Conservation (phyloP, 495 filamentous ascomycete genomes). For the Daldinia grandis region DNA sequence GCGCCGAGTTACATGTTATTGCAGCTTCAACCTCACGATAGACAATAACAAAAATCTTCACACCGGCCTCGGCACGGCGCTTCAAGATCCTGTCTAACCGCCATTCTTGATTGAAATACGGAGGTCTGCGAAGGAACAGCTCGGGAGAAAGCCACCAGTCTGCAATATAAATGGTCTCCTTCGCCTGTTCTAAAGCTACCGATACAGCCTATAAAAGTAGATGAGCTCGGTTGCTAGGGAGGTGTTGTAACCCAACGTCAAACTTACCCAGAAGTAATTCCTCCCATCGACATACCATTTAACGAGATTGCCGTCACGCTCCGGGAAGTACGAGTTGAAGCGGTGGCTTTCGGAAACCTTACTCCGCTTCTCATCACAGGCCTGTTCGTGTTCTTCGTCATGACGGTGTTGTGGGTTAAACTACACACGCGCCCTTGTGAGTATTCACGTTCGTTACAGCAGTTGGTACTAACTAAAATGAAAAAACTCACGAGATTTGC, state of each 20-base stretch:
- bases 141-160: slow-evolving; percentile 99
- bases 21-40: slow-evolving; percentile 91
- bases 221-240: slow-evolving; percentile 1
- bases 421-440: slow-evolving; percentile 32
- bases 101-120: slow-evolving; percentile 83
- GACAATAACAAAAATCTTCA: slow-evolving; percentile 93
- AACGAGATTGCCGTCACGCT: slow-evolving; percentile 81
- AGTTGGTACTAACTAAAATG: not conserved
- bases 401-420: slow-evolving; percentile 93
- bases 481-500: slow-evolving; percentile 55
- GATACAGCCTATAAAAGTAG: slow-evolving; percentile 69
- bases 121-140: slow-evolving; percentile 86
- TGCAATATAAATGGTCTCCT: slow-evolving; percentile 92
- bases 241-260: not conserved
- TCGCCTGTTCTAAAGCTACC: slow-evolving; percentile 82
- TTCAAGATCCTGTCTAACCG: slow-evolving; percentile 87
- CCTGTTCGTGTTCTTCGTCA: slow-evolving; percentile 89
- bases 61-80: slow-evolving; percentile 85
- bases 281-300: slow-evolving; percentile 98
- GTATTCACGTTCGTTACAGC: slow-evolving; percentile 5
- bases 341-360: slow-evolving; percentile 77
- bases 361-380: slow-evolving; percentile 80
- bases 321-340: slow-evolving; percentile 87
- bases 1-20: slow-evolving; percentile 88
- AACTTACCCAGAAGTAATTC: slow-evolving; percentile 84